Evolutionary conservation across 805 yeast species (phyloP), one percentile per base, ranked within the genome.

Genomic region (Scheffersomyces lignosus): DNA sequence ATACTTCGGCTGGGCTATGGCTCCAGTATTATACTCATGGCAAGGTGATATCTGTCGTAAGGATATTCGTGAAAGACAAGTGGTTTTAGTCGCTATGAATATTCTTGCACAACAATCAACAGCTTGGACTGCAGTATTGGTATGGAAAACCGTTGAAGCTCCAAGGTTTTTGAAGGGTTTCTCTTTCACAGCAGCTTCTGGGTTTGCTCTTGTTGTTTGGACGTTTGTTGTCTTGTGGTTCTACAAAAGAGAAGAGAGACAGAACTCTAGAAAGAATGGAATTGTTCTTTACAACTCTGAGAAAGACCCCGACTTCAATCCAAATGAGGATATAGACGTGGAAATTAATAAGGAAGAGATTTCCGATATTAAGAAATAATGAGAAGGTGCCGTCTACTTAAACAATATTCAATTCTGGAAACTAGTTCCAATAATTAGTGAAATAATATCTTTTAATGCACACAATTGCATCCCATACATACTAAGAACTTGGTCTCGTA

Each of bases 1-100:
- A 15, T 80, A 79, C 50, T 77, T 77, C 55, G 75, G 80, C 10
- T 80, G 82, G 72, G 75, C 84, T 13, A 76, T 76, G 54, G 78
- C 83, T 2, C 81, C 85, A 0, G 80, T 80, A 31, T 58, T 78
- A 33, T 76, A 79, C 65, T 71, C 81, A 1, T 71, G 75, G 66
- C 75, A 75, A 38, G 73, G 73, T 48, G 85, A 79, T 56, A 71
- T 79, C 36, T 64, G 78, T 41, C 65, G 86, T 43, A 64, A 73
- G 40, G 81, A 79, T 51, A 76, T 77, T 10, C 73, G 78, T 41
- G 67, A 71, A 31, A 65, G 80, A 48, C 76, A 82, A 5, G 71
- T 79, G 29, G 72, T 74, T 3, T 74, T 81, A 73, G 76, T 78
- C 42, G 62, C 74, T 5, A 71, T 75, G 58, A 78, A 80, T 51